These are phyloP conservation scores for Penicillium tannophilum DNA, from an alignment of 495 filamentous ascomycete genomes.

Conservation along the genomic window DNA sequence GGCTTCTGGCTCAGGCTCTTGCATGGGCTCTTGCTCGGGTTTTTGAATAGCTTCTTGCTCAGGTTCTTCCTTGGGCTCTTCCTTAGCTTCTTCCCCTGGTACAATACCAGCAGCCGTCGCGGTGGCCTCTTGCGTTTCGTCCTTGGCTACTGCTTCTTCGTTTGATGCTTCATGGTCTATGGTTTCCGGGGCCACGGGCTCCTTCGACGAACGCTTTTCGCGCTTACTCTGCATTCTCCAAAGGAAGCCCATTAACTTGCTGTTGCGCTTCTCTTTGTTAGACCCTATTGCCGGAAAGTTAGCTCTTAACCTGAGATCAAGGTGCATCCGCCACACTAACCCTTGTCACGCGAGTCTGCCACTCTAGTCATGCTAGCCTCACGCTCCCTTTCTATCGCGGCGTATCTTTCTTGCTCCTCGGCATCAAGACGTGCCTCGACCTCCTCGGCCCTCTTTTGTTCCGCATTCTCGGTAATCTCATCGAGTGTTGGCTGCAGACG, in stretches of 20 bases:
- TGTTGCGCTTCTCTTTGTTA: constrained; percentile 29
- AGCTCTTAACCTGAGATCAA: not conserved
- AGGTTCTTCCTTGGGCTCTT: not conserved
- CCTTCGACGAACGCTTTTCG: constrained; percentile 10
- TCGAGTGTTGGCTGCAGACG: constrained; percentile 90
- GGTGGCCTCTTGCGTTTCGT: constrained; percentile 8
- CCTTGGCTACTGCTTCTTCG: constrained; percentile 4
- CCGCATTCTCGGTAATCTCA: constrained; percentile 78
- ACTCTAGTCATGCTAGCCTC: constrained; percentile 51
- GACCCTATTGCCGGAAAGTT: not conserved
- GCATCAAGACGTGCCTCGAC: constrained; percentile 57
- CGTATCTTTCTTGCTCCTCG: constrained; percentile 49
- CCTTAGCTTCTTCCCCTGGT: not conserved
- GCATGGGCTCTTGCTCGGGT: not conserved
- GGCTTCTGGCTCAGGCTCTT: not conserved
- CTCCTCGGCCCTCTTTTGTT: constrained; percentile 63
- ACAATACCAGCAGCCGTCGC: not conserved
- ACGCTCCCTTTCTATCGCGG: constrained; percentile 53
- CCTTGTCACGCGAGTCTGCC: constrained; percentile 45
- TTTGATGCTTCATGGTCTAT: not conserved
- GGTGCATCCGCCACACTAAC: constrained; percentile 34
- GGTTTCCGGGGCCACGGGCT: not conserved
- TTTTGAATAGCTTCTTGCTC: not conserved
- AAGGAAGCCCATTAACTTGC: constrained; percentile 29
- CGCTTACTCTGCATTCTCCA: constrained; percentile 37